Conservation (phyloP, 768 basidiomycete genomes). For the Termitomyces sp. region DNA sequence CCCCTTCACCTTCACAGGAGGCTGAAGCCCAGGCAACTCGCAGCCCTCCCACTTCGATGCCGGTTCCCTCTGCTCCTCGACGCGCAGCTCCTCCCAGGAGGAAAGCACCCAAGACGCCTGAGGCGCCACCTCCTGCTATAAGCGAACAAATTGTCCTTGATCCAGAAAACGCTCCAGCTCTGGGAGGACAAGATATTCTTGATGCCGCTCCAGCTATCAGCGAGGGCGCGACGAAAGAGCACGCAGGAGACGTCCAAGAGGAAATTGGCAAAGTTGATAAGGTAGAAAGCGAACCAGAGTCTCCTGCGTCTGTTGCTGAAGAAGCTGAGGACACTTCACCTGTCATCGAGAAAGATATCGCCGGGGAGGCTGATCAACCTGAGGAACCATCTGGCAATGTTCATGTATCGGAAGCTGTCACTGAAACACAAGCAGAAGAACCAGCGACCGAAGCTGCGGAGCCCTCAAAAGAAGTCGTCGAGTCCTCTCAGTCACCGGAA, state of each 20-base stretch:
- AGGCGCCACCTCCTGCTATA: constrained; percentile 13
- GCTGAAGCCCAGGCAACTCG: constrained; percentile 29
- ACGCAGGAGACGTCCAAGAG: constrained; percentile 13
- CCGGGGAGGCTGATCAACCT: not conserved
- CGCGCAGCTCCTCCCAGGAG: constrained; percentile 73
- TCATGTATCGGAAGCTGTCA: not conserved
- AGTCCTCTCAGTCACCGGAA: not conserved
- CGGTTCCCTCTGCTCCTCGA: constrained; percentile 69
- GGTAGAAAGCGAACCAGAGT: not conserved
- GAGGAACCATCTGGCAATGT: not conserved
- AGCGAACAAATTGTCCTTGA: constrained; percentile 8
- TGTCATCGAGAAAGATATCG: not conserved
- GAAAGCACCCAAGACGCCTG: constrained; percentile 51
- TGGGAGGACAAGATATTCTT: not conserved
- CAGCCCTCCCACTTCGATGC: constrained; percentile 54
- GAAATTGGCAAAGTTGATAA: constrained; percentile 12
- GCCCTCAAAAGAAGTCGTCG: not conserved
- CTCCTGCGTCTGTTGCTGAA: not conserved
- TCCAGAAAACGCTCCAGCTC: constrained; percentile 4
- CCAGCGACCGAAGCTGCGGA: not conserved
- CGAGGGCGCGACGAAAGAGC: not conserved
- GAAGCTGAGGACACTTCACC: not conserved
- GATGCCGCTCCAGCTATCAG: constrained; percentile 17
- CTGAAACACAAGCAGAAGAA: not conserved
- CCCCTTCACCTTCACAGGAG: constrained; percentile 23